Base-by-base conservation (phyloP, 495 filamentous ascomycete genomes). In the Tuber borchii region DNA sequence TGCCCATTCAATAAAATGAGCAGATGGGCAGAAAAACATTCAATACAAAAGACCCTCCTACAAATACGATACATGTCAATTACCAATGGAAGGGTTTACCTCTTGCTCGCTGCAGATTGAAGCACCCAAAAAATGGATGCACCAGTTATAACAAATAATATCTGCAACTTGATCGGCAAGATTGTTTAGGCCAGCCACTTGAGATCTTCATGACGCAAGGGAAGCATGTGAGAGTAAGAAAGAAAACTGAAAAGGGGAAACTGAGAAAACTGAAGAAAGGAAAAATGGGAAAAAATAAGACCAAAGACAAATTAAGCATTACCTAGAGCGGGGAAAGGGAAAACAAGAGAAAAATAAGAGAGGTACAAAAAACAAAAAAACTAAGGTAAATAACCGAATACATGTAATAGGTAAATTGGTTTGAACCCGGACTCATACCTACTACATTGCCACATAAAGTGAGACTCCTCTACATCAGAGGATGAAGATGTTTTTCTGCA, bases 401-500 rank as follows among this genome's bases (percentile, higher is more conserved):
- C 48, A 22, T n/a, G 34, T 12, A 9, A 12, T n/a, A 12, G 20
- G n/a, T 56, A 56, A 26, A 56, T 56, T 17, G 7, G 22, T n/a
- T 56, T 56, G 22, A 22, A 56, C 9, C n/a, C 48, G 48, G n/a
- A 56, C 20, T 10, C 48, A 56, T 7, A 48, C 45, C 45, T 20
- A 4, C 17, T 6, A 51, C 46, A 1, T 51, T 1, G 26, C n/a
- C n/a, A n/a, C n/a, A n/a, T n/a, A n/a, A n/a, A 26, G 10, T 31
- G n/a, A 61, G 51, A 61, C 39, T 46, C 7, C 39, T 65, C 37
- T 77, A 46, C 48, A 65, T 80, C 26, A 20, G 46, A 46, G n/a
- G 26, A 16, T 65, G 26, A 43, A 76, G 43, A 43, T 80, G 78
- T 8, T 31, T 37, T 40, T 73, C 70, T 31, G 75, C 44, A 44